A percentile compares a stretch with the other conserved stretches of the same genome.
phyloP scores from a whole-genome alignment of 805 yeast genomes.

The Candida saitoana region DNA sequence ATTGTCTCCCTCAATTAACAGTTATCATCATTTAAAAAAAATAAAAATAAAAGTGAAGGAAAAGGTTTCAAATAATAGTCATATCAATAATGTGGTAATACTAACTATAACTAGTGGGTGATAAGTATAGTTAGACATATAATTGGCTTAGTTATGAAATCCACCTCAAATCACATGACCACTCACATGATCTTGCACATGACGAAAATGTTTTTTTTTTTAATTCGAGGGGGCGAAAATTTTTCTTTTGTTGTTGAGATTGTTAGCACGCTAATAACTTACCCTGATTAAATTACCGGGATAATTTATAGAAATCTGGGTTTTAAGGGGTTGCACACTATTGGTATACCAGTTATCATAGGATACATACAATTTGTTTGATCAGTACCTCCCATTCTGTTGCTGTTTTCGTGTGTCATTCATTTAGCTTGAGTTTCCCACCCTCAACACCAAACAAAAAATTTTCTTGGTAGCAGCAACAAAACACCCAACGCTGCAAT shows the following conservation, averaged over 20 bases:
- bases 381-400: no score
- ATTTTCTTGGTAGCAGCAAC: no score
- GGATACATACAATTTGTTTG: background rate
- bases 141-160: no score
- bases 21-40: no score
- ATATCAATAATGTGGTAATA: no score
- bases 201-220: slow-evolving; percentile 1
- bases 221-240: slow-evolving; percentile 5
- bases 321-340: background rate
- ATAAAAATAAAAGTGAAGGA: no score
- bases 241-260: slow-evolving; percentile 4
- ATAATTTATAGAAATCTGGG: background rate
- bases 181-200: background rate
- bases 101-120: background rate
- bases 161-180: background rate
- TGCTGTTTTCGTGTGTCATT: background rate
- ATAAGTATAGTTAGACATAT: background rate
- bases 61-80: no score
- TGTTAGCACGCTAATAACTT: background rate
- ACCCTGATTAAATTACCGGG: no score
- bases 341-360: background rate
- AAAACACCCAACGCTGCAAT: no score
- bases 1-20: no score
- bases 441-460: background rate
- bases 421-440: no score